A percentile compares a stretch with the other conserved stretches of the same genome.
phyloP scores from a whole-genome alignment of 768 basidiomycete species.

The Mycena pura region DNA sequence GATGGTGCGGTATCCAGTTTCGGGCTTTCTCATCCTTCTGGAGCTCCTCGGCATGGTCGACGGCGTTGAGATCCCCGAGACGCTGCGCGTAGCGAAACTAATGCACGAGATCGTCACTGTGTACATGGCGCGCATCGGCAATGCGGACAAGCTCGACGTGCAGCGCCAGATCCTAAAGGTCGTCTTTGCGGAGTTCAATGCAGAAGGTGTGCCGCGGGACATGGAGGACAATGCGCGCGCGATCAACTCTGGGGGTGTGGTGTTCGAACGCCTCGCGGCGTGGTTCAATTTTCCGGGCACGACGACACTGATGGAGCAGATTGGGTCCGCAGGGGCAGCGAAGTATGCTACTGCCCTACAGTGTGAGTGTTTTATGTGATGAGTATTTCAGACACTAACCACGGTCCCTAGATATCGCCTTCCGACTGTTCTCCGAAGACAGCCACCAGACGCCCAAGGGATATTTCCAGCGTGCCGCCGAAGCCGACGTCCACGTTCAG shows the following conservation, averaged over 20 bases:
- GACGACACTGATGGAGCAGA: conserved; percentile 17
- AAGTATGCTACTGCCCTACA: conserved; percentile 22
- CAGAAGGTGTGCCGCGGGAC: conserved; percentile 20
- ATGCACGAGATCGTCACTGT: conserved; percentile 26
- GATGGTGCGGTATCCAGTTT: conserved; percentile 24
- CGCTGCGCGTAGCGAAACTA: conserved; percentile 19
- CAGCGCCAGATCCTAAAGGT: conserved; percentile 23
- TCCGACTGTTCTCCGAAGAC: conserved; percentile 21
- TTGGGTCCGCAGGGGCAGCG: not conserved
- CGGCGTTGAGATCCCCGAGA: conserved; percentile 17
- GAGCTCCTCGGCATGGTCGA: conserved; percentile 21
- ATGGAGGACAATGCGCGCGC: conserved; percentile 13
- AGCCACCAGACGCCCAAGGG: conserved; percentile 24
- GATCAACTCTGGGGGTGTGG: conserved; percentile 17
- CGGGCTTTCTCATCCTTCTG: conserved; percentile 25
- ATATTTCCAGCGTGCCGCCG: conserved; percentile 23
- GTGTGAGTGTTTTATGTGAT: conserved; percentile 4
- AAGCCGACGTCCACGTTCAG: conserved; percentile 22
- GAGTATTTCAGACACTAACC: not conserved
- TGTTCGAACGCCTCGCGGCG: conserved; percentile 6
- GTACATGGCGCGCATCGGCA: conserved; percentile 23
- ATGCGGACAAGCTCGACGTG: conserved; percentile 10
- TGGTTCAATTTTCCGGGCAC: conserved; percentile 19
- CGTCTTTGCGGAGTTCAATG: conserved; percentile 26
- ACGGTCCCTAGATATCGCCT: conserved; percentile 12